phyloP scores from a whole-genome alignment of 1,284 basidiomycete species.

The Mycena sp. region DNA sequence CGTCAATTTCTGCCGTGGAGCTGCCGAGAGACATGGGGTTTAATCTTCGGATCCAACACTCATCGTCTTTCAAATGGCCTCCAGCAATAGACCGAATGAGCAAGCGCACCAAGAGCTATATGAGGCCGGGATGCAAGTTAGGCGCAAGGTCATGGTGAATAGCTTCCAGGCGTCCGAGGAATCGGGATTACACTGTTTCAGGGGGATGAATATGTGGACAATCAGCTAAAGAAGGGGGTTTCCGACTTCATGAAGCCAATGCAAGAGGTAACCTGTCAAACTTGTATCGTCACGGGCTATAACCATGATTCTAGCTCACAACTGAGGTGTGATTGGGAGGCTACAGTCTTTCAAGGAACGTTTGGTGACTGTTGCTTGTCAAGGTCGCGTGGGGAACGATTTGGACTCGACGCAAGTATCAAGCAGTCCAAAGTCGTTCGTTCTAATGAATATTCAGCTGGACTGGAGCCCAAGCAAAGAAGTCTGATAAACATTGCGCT shows the following conservation, averaged over 20 bases:
- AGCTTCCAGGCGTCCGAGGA: background rate
- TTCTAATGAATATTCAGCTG: constrained; percentile 37
- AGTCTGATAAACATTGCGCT: constrained; percentile 56
- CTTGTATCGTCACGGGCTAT: background rate
- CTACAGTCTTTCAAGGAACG: background rate
- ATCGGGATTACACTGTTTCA: constrained; percentile 30
- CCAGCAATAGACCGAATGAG: constrained; percentile 43
- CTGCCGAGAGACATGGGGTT: background rate
- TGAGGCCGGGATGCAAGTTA: constrained; percentile 50
- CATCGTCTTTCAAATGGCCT: constrained; percentile 38
- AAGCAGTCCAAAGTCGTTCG: background rate
- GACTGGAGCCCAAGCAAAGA: constrained; percentile 55
- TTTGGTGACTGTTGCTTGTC: background rate
- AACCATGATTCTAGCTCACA: constrained; percentile 48
- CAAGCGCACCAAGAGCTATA: constrained; percentile 52
- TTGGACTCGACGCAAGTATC: constrained; percentile 49
- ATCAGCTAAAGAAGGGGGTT: constrained; percentile 50
- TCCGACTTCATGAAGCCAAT: constrained; percentile 58
- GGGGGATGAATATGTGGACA: constrained; percentile 55
- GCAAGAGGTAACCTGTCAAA: constrained; percentile 47
- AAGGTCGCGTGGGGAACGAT: constrained; percentile 57
- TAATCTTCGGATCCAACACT: background rate
- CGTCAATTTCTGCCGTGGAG: constrained; percentile 5
- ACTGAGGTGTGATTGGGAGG: constrained; percentile 46
- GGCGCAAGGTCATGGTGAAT: constrained; percentile 54